Evolutionary conservation across 1,139 yeast species (phyloP), one percentile per base, ranked within the genome.

Genomic region (Saccharomycopsis hybrid): DNA sequence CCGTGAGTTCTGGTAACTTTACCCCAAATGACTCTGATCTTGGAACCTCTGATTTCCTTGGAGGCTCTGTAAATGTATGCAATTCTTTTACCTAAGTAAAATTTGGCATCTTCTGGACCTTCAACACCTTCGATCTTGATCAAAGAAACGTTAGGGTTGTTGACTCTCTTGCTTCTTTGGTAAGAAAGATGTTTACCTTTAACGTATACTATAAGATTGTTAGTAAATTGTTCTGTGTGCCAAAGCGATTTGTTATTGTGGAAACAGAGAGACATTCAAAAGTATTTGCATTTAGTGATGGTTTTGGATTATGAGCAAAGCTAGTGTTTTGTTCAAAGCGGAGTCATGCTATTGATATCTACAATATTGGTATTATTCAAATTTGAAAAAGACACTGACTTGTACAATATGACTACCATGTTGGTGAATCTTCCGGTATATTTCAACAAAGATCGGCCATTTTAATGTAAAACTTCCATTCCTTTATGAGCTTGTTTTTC

Each of bases 1-100:
- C 98, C 98, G 85, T 92, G 98, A 66, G 97, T 78, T 84, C 97
- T 89, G 78, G 95, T 79, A 66, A 92, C 82, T 77, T 85, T 85
- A 76, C 98, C 98, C 98, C 98, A 92, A 79, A 92, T 89, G 70
- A 94, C 97, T 82, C 98, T 89, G 79, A 92, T 86, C 82, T 92
- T 92, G 68, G 97, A 79, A 72, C 97, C 97, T 82, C 96, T 87
- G 69, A 89, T 77, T 79, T 90, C 97, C 82, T 90, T 92, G 69
- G 86, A 77, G 71, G 96, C 96, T 79, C 95, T 88, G 96, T 92
- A 92, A 68, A 92, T 97, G 82, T 87, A 92, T 68, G 98, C 98
- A 66, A 92, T 85, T 76, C 96, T 87, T 88, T 92, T 92, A 78
- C 98, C 98, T 69, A 92, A 83, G 94, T 92, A 92, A 82, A 92